Base-by-base conservation (phyloP, 805 yeast genomes). In the Cyberlindnera galapagoensis region DNA sequence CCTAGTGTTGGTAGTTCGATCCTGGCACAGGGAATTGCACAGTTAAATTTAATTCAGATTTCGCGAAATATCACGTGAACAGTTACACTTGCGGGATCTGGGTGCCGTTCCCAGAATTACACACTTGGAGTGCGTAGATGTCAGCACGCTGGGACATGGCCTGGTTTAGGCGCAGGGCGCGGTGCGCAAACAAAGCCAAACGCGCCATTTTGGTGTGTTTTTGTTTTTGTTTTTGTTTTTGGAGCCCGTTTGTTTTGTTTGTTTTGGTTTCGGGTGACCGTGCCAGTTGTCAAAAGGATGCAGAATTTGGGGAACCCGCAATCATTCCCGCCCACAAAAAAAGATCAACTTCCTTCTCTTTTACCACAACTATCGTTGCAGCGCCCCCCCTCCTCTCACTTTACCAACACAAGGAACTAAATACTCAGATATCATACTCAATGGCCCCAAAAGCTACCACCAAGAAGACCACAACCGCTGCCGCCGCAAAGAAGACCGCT, bases 391-490 rank as follows among this genome's bases (percentile, higher is more conserved):
- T n/a, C n/a, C n/a, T n/a, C n/a, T n/a, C n/a, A n/a, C n/a, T n/a
- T n/a, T n/a, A n/a, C n/a, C n/a, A n/a, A 17, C 2, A 6, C 21
- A 22, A 18, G 30, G 19, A 30, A 33, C 32, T 18, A 17, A 26
- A n/a, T n/a, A n/a, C n/a, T n/a, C 20, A 21, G 19, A 22, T 17
- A 20, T 8, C 23, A 28, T n/a, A 29, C 23, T 39, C 30, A 41
- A 49, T 44, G 51, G 49, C 47, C 39, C 38, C 39, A 35, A 43
- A 47, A 26, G 36, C 51, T 31, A 14, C 42, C 24, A 21, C 42
- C 19, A 36, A 36, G 30, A 36, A 36, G 30, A 38, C 36, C 28
- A 18, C 25, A n/a, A 30, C 36, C 18, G 26, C 41, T 25, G 19
- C 44, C 10, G 31, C 46, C 16, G 30, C 47, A 24, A 49, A 47